Evolutionary conservation across 2,329 filamentous ascomycete species (phyloP), one percentile per base, ranked within the genome.

Genomic region (Coniochaeta pulveracea): DNA sequence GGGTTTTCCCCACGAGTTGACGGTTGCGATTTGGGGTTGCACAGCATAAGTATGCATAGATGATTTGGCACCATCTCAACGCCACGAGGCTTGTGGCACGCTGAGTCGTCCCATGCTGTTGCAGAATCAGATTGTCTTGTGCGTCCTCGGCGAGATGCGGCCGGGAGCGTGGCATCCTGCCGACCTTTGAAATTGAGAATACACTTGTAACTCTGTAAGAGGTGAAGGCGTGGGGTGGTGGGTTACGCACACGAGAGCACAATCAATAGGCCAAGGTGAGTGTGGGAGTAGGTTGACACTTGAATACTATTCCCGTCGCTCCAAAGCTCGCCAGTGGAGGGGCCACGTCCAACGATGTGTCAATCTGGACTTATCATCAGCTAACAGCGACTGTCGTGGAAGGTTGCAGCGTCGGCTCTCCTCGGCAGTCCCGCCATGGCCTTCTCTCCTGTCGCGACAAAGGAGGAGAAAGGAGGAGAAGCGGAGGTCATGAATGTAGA

Each of bases 361-460:
- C 30, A 33, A 33, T 19, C 17, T 24, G 30, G 12, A n/a, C 19
- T 33, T 33, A 24, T 19, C 19, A 33, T 33, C 30, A 33, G 30
- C 30, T 25, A 33, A 33, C 19, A 23, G 18, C 28, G 28, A 31
- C 28, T 7, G 28, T 31, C 22, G 28, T 19, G 28, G 28, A 31
- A 31, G 28, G 28, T 31, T n/a, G 7, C 28, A 31, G n/a, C n/a
- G n/a, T n/a, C n/a, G n/a, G n/a, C n/a, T n/a, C n/a, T n/a, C n/a
- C n/a, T n/a, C n/a, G n/a, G n/a, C n/a, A n/a, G n/a, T n/a, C n/a
- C n/a, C n/a, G n/a, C n/a, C n/a, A n/a, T n/a, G n/a, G n/a, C n/a
- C n/a, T n/a, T n/a, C n/a, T n/a, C n/a, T n/a, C n/a, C n/a, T n/a
- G n/a, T n/a, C n/a, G n/a, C n/a, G n/a, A n/a, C n/a, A n/a, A n/a